Evolutionary conservation across 169 alveolate genomes (phyloP).

Genomic region (Plasmodium ovale): DNA sequence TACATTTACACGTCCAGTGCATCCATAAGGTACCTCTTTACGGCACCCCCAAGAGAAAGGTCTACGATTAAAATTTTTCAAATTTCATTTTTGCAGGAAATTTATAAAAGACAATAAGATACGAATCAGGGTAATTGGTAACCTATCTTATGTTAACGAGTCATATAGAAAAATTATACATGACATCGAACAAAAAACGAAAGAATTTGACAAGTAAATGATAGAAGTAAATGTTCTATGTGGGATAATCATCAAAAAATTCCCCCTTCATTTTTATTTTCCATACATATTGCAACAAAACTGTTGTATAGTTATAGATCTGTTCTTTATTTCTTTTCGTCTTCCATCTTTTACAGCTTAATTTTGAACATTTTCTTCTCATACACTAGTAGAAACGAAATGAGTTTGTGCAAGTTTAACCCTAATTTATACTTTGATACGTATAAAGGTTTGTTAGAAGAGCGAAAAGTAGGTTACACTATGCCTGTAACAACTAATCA

Average conservation of each 20-base stretch:
- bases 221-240: not conserved
- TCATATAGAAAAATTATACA: slow-evolving; percentile 72
- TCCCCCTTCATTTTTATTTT: too few species aligned
- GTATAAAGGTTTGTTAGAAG: slow-evolving; percentile 47
- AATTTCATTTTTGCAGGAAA: slow-evolving; percentile 48
- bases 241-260: not conserved
- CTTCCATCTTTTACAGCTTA: slow-evolving; percentile 18
- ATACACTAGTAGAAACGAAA: slow-evolving; percentile 75
- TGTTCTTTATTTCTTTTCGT: not conserved
- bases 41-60: not conserved
- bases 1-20: too few species aligned
- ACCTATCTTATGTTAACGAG: slow-evolving; percentile 78
- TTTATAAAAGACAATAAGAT: slow-evolving; percentile 76
- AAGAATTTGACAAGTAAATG: slow-evolving; percentile 76
- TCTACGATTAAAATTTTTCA: not conserved
- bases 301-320: slow-evolving; percentile 1
- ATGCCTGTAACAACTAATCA: not conserved
- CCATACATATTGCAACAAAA: not conserved
- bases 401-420: slow-evolving; percentile 50
- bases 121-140: slow-evolving; percentile 79
- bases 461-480: slow-evolving; percentile 14
- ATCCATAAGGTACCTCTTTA: too few species aligned
- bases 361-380: slow-evolving; percentile 60
- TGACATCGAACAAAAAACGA: slow-evolving; percentile 77
- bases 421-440: slow-evolving; percentile 71